phyloP scores from a whole-genome alignment of 495 filamentous ascomycete species.

The Lasiosphaeria hispida region DNA sequence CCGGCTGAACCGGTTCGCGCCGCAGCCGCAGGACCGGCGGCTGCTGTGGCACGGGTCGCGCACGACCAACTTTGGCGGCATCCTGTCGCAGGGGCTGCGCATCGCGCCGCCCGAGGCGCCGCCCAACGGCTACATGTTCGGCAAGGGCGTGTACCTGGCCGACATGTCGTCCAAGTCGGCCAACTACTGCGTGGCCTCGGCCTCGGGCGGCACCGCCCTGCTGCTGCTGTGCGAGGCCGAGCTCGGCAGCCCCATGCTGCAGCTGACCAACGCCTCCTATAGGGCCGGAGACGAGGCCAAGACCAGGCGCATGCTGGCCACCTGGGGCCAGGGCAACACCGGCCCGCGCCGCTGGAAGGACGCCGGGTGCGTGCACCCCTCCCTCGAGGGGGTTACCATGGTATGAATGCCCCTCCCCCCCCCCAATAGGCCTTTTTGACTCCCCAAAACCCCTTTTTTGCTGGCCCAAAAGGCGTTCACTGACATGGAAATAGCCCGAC shows the following conservation, averaged over 20 bases:
- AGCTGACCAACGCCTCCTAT: slow-evolving; percentile 51
- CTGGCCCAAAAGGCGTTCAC: neutral
- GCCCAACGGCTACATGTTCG: slow-evolving; percentile 74
- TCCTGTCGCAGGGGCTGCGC: slow-evolving; percentile 78
- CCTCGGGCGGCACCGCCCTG: slow-evolving; percentile 50
- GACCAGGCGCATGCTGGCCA: slow-evolving; percentile 58
- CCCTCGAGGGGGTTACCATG: slow-evolving; percentile 65
- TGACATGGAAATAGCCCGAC: slow-evolving; percentile 44
- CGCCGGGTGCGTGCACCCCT: slow-evolving; percentile 59
- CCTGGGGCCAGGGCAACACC: slow-evolving; percentile 59
- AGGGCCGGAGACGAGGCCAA: slow-evolving; percentile 63
- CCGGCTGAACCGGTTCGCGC: slow-evolving; percentile 56
- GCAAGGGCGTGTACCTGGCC: slow-evolving; percentile 87
- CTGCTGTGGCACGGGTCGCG: slow-evolving; percentile 85
- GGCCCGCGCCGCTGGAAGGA: slow-evolving; percentile 74
- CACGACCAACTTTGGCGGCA: slow-evolving; percentile 77
- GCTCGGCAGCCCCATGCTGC: slow-evolving; percentile 67
- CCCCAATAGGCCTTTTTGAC: no score
- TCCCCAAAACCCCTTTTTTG: neutral
- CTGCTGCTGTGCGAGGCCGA: slow-evolving; percentile 77
- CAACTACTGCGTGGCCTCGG: slow-evolving; percentile 62
- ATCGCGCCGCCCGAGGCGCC: slow-evolving; percentile 86
- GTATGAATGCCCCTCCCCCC: slow-evolving; percentile 30
- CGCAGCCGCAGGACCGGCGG: slow-evolving; percentile 54
- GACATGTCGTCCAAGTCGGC: slow-evolving; percentile 75